These are phyloP conservation scores for Cucurbita ficifolia DNA, from an alignment of 306 rosid genomes.

Conservation along the genomic window DNA sequence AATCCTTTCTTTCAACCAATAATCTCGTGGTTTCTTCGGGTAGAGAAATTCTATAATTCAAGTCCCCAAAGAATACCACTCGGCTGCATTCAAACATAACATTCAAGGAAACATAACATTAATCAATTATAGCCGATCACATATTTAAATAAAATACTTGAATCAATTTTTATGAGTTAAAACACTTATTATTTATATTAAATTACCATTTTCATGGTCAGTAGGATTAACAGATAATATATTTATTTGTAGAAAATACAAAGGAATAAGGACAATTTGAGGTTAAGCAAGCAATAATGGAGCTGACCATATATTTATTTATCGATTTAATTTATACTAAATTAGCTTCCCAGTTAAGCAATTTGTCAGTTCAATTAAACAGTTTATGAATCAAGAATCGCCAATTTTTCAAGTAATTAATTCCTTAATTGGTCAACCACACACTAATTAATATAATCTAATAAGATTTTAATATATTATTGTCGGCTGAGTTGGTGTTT, in stretches of 20 bases:
- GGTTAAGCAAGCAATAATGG: neutral
- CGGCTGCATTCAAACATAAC: constrained; percentile 25
- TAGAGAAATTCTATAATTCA: constrained; percentile 67
- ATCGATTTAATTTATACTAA: neutral
- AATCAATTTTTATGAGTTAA: too few relatives aligned
- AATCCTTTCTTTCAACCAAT: constrained; percentile 36
- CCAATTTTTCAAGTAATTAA: neutral
- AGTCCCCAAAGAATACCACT: constrained; percentile 72
- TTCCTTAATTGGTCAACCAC: neutral
- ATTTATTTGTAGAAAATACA: neutral
- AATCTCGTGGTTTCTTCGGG: constrained; percentile 59
- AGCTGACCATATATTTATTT: neutral
- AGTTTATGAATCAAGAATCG: neutral
- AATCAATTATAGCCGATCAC: too few relatives aligned
- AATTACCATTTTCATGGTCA: neutral
- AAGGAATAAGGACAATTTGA: neutral
- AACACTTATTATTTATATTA: neutral
- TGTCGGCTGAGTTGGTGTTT: too few relatives aligned
- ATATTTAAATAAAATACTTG: too few relatives aligned
- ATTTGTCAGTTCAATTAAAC: neutral
- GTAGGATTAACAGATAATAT: neutral
- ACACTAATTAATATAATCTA: neutral
- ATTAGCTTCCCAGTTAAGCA: neutral
- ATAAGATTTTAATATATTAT: too few relatives aligned
- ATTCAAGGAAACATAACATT: too few relatives aligned